Base-by-base conservation (phyloP, 495 filamentous ascomycete species). In the Xylaria bambusicola region DNA sequence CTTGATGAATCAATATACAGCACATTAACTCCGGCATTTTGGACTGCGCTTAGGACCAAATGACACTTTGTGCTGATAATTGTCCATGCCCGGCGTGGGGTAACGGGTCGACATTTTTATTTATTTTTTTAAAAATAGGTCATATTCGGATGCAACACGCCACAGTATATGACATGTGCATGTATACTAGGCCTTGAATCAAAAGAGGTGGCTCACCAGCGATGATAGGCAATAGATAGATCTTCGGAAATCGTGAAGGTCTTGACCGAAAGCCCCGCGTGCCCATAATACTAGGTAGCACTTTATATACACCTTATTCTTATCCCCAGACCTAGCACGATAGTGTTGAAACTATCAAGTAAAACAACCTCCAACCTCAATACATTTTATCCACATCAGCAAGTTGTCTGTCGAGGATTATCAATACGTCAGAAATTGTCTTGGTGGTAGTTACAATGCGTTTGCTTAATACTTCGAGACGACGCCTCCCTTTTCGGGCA, bases 101-200 rank as follows among this genome's bases (percentile, higher is more conserved):
- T 44, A 23, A n/a, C n/a, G n/a, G n/a, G n/a, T n/a, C n/a, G n/a
- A n/a, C n/a, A n/a, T n/a, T n/a, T 15, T 35, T 21, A 27, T 58
- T n/a, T 3, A 44, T 6, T 35, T 20, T 27, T 51, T 51, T 58
- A 58, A 58, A 58, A 58, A 58, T 58, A 58, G 56, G 47, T 51
- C 48, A 27, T 58, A 24, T 51, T 26, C 33, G 46, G 36, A 51
- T 36, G 6, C 49, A 18, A 44, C 35, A 50, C 23, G 17, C 31
- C 35, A 26, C 27, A 44, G 24, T n/a, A 23, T 33, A 13, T 13
- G 35, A 44, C 23, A 41, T 42, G 21, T 35, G n/a, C 36, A 51
- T n/a, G 18, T 23, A 24, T 42, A 23, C 5, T 31, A 42, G 47
- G 24, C 24, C 35, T 54, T 41, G 21, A 15, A 18, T 26, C 12